phyloP scores from a whole-genome alignment of 2,329 filamentous ascomycete species.

The Aspergillus ruber region DNA sequence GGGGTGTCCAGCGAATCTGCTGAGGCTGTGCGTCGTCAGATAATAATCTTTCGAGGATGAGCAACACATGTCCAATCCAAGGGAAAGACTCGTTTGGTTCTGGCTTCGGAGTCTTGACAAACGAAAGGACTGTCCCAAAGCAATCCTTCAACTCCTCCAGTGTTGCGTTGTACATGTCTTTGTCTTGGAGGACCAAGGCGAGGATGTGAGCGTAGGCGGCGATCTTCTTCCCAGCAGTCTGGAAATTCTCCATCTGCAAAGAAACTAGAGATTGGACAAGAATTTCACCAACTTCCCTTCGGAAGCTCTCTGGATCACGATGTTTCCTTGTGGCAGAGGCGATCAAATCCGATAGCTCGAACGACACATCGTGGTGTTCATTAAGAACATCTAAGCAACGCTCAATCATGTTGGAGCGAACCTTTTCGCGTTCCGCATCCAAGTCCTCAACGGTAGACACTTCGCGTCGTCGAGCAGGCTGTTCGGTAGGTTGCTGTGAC shows the following conservation, averaged over 20 bases:
- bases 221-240: conserved; percentile 60
- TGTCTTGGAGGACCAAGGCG: conserved; percentile 78
- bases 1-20: conserved; percentile 63
- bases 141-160: conserved; percentile 69
- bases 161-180: conserved; percentile 70
- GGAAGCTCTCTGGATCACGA: conserved; percentile 51
- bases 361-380: conserved; percentile 78
- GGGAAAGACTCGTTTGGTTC: conserved; percentile 73
- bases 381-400: conserved; percentile 85
- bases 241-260: conserved; percentile 52
- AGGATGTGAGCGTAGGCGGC: conserved; percentile 89
- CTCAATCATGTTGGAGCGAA: conserved; percentile 75
- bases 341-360: conserved; percentile 85
- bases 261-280: conserved; percentile 77
- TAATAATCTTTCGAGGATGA: conserved; percentile 86
- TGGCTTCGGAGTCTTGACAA: conserved; percentile 60
- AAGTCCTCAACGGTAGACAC: conserved; percentile 65
- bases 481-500: conserved; percentile 15
- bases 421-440: conserved; percentile 64
- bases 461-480: conserved; percentile 24
- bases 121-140: conserved; percentile 67
- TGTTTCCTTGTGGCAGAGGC: conserved; percentile 61
- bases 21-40: conserved; percentile 78
- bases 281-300: conserved; percentile 72
- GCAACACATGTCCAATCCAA: conserved; percentile 84